Conservation (phyloP, 176 grass and related monocot species). For the Alloteropsis semialata region DNA sequence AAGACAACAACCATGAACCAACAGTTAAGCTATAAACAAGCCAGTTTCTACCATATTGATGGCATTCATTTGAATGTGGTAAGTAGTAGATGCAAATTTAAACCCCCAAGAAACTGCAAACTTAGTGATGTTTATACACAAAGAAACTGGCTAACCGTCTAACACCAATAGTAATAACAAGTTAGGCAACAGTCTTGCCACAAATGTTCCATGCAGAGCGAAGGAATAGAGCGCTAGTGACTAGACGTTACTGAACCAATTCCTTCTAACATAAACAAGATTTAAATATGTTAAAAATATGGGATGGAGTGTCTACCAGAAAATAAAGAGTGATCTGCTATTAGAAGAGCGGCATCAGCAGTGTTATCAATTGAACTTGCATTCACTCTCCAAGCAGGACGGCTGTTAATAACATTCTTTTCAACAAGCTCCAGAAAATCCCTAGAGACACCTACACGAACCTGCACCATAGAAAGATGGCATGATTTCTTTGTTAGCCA, state of each 20-base stretch:
- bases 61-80: background rate
- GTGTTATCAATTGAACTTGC: conserved; percentile 59
- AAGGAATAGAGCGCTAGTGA: background rate
- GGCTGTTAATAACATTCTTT: conserved; percentile 49
- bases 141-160: background rate
- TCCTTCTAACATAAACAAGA: background rate
- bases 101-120: background rate
- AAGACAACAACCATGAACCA: conserved; percentile 3
- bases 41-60: background rate
- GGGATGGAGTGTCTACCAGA: conserved; percentile 38
- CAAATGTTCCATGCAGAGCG: conserved; percentile 1
- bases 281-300: background rate
- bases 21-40: background rate
- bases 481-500: conserved; percentile 8
- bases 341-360: conserved; percentile 65
- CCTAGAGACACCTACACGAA: conserved; percentile 52
- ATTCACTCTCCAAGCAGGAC: conserved; percentile 72
- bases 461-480: conserved; percentile 35
- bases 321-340: conserved; percentile 86
- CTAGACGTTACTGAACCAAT: background rate
- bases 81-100: conserved; percentile 8
- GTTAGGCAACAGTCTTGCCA: background rate
- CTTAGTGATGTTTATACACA: background rate
- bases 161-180: background rate
- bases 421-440: conserved; percentile 75